Evolutionary conservation across 345 rosid genomes (phyloP), one percentile per base, ranked within the genome.

Genomic region (Hypericum androsaemum): DNA sequence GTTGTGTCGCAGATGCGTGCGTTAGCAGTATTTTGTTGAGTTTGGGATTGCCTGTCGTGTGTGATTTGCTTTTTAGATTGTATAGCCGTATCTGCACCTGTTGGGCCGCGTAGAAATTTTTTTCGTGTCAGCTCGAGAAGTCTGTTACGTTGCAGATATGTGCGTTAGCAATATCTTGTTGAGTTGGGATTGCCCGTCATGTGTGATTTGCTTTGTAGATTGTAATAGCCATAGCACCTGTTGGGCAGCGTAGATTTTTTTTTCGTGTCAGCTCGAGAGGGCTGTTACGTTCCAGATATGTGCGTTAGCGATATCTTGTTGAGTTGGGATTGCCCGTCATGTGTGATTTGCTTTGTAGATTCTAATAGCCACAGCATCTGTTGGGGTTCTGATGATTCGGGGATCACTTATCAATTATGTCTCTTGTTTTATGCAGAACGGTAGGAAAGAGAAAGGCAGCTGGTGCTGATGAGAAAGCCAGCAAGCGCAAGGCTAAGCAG

Each of bases 381-480:
- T 22, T 22, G 32, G 22, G n/a, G 36, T 6, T 50, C 40, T 54
- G 46, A 66, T 6, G 32, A 22, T 22, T 22, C 4, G 32, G 32
- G 7, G 44, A 55, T 59, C 38, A 46, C 57, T 41, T 35, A 12
- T 43, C 38, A 46, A 59, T 41, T 35, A 12, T 43, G 52, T 71
- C 44, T 67, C 36, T 57, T 39, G 57, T 63, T 6, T 41, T 74
- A n/a, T 85, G 48, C 13, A 44, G 14, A 17, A 5, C 13, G 7
- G 48, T 12, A n/a, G 48, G 48, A 17, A 44, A 44, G 14, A 44
- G 48, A 17, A 44, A 44, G 48, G 48, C 48, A 44, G 48, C 16
- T 14, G 48, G 48, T 14, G 16, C 12, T 3, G 48, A n/a, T 8
- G 48, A 44, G 48, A 44, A 17, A 5, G 16, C 16, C 14, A 44